Percentiles rank a stretch among this genome's conserved stretches.
These are phyloP conservation scores for Ophiostoma quercus DNA, from an alignment of 2,329 filamentous ascomycete genomes.

Conservation along the genomic window DNA sequence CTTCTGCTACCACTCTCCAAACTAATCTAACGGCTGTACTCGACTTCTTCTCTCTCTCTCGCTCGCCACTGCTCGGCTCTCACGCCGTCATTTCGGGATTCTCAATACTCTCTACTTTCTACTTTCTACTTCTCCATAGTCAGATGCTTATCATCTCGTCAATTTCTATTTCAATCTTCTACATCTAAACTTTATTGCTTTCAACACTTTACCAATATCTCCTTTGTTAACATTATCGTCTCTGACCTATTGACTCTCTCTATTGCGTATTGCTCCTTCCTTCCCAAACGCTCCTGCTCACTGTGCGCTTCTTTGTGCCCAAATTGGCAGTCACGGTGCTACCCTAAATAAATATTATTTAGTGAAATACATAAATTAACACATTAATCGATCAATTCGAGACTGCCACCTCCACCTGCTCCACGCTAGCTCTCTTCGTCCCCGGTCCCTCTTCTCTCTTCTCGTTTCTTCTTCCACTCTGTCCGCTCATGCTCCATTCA, in stretches of 20 bases:
- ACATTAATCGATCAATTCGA: neutral
- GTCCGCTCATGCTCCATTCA: neutral
- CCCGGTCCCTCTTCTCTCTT: neutral
- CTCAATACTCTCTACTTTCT: too few relatives aligned
- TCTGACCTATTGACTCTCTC: neutral
- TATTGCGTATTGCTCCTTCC: neutral
- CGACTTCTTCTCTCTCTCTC: neutral
- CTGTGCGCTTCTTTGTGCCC: neutral
- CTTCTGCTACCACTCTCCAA: neutral
- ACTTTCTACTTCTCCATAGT: too few relatives aligned
- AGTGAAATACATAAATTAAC: neutral
- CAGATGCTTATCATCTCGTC: too few relatives aligned
- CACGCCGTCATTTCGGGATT: too few relatives aligned
- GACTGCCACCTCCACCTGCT: neutral
- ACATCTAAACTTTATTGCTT: neutral
- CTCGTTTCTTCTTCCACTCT: constrained; percentile 2
- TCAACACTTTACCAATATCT: neutral
- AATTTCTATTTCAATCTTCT: too few relatives aligned
- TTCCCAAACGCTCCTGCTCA: too few relatives aligned
- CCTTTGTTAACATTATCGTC: too few relatives aligned
- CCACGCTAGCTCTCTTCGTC: constrained; percentile 8
- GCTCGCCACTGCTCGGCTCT: neutral
- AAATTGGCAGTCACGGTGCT: neutral
- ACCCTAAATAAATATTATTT: neutral
- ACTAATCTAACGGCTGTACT: neutral